Percentiles rank a stretch among this genome's conserved stretches.
phyloP scores from a whole-genome alignment of 345 rosid genomes.

The Kandelia obovata region DNA sequence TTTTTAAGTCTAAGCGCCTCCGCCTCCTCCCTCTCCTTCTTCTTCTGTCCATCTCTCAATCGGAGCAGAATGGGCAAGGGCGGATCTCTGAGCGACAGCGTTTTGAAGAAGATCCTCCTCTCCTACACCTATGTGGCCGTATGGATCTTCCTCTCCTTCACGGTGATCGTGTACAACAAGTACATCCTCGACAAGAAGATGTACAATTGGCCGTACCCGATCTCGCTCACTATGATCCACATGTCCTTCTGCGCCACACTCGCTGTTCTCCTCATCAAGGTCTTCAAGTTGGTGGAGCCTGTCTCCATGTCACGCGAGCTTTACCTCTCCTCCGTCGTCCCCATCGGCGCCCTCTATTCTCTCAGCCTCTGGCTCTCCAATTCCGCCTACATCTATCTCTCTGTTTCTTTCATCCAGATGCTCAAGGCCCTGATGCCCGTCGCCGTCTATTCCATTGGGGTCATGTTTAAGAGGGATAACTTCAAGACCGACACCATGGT shows the following conservation, averaged over 20 bases:
- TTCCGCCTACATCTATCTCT: conserved; percentile 94
- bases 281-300: conserved; percentile 85
- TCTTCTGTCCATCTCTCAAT: background rate
- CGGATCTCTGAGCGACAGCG: conserved; percentile 78
- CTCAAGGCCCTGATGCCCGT: conserved; percentile 96
- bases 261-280: conserved; percentile 79
- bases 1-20: background rate
- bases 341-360: conserved; percentile 89
- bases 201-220: conserved; percentile 97
- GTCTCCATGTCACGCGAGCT: conserved; percentile 80
- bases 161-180: conserved; percentile 97
- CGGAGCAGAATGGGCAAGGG: conserved; percentile 69
- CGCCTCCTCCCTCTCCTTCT: background rate
- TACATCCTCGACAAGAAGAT: conserved; percentile 97
- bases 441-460: conserved; percentile 93
- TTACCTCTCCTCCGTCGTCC: conserved; percentile 79
- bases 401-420: conserved; percentile 97
- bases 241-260: conserved; percentile 92
- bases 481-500: conserved; percentile 74
- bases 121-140: conserved; percentile 87
- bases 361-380: conserved; percentile 92
- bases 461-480: conserved; percentile 54
- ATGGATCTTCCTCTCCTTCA: conserved; percentile 99
- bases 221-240: conserved; percentile 98
- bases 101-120: conserved; percentile 79